These are phyloP conservation scores for Suhomyces faveliae DNA, from an alignment of 805 yeast species.

Conservation along the genomic window DNA sequence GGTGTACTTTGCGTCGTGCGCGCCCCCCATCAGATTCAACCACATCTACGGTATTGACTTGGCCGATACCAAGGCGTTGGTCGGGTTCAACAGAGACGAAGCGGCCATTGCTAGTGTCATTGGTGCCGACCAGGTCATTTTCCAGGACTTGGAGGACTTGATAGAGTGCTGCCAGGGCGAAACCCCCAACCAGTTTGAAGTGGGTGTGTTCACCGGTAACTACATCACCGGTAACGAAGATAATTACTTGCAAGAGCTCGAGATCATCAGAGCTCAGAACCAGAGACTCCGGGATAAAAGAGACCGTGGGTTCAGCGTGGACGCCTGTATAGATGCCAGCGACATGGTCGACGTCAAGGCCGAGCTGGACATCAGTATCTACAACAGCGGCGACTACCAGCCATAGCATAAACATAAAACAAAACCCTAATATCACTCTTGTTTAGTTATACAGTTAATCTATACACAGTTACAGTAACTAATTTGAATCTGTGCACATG, in stretches of 20 bases:
- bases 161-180: slow-evolving; percentile 69
- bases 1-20: slow-evolving; percentile 96
- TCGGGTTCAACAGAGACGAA: slow-evolving; percentile 77
- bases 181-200: slow-evolving; percentile 69
- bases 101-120: slow-evolving; percentile 72
- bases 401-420: background rate
- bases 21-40: slow-evolving; percentile 95
- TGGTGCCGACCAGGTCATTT: slow-evolving; percentile 90
- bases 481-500: no score
- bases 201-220: slow-evolving; percentile 93
- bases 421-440: no score
- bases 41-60: slow-evolving; percentile 97
- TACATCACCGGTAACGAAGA: slow-evolving; percentile 94
- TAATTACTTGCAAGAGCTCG: slow-evolving; percentile 76
- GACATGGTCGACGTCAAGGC: slow-evolving; percentile 72
- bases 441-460: background rate
- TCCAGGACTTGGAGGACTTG: slow-evolving; percentile 82
- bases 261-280: slow-evolving; percentile 76
- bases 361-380: slow-evolving; percentile 61
- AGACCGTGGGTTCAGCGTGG: slow-evolving; percentile 42
- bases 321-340: slow-evolving; percentile 40
- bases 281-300: slow-evolving; percentile 45
- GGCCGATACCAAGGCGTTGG: slow-evolving; percentile 91
- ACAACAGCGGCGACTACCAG: slow-evolving; percentile 53
- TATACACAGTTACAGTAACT: no score